Evolutionary conservation across 352 stramenopile genomes (phyloP).

Genomic region (Phytopythium mirpurense): DNA sequence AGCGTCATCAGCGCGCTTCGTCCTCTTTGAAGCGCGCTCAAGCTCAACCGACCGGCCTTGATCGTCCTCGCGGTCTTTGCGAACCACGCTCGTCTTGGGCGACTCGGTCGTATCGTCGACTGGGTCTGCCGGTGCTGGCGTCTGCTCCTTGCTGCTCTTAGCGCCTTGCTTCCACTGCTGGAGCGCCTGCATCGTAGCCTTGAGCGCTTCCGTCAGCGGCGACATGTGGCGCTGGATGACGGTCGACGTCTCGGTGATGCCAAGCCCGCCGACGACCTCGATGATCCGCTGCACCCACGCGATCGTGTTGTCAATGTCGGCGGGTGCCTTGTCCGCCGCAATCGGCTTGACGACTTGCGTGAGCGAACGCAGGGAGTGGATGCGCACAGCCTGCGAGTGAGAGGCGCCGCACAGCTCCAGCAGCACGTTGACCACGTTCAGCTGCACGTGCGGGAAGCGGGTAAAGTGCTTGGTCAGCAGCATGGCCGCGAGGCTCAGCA

Average conservation of each 20-base stretch:
- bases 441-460: slow-evolving; percentile 70
- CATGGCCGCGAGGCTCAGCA: slow-evolving; percentile 65
- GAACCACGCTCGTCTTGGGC: slow-evolving; percentile 9
- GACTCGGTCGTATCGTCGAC: background rate
- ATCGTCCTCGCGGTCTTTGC: slow-evolving; percentile 23
- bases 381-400: slow-evolving; percentile 56
- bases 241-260: slow-evolving; percentile 42
- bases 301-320: slow-evolving; percentile 16
- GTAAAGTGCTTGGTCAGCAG: slow-evolving; percentile 75
- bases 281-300: slow-evolving; percentile 43
- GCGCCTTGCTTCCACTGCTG: slow-evolving; percentile 3
- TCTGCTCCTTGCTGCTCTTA: background rate
- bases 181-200: slow-evolving; percentile 22
- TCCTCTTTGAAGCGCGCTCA: slow-evolving; percentile 25
- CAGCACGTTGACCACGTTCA: slow-evolving; percentile 66
- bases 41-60: slow-evolving; percentile 2
- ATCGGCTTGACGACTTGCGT: slow-evolving; percentile 61
- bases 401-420: slow-evolving; percentile 34
- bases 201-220: slow-evolving; percentile 40
- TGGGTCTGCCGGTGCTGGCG: background rate
- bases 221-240: slow-evolving; percentile 63
- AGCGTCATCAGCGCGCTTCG: slow-evolving; percentile 9
- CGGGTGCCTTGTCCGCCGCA: slow-evolving; percentile 9
- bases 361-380: slow-evolving; percentile 69
- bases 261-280: slow-evolving; percentile 22